Percentiles rank a stretch among this genome's conserved stretches.
Conservation (phyloP, 148 eudicot genomes). For the Vaccinium darrowii region DNA sequence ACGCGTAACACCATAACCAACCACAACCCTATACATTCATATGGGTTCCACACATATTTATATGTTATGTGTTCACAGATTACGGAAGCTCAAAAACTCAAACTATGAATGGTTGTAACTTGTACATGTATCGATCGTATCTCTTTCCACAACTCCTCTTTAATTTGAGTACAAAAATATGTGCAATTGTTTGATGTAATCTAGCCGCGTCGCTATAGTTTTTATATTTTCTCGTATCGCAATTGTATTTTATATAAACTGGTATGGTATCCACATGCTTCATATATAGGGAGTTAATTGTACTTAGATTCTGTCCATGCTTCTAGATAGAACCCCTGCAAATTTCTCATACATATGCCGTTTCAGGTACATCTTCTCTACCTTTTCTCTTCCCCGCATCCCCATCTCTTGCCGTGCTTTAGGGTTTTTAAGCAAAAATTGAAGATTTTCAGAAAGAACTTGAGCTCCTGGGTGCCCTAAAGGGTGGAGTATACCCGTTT, state of each 20-base stretch:
- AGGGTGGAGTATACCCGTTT: conserved; percentile 84
- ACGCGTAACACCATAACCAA: no score
- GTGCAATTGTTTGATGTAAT: neutral
- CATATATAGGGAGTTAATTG: neutral
- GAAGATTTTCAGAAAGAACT: conserved; percentile 60
- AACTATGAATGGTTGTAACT: no score
- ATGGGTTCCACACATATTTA: no score
- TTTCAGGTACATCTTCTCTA: conserved; percentile 82
- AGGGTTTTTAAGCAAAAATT: conserved; percentile 66
- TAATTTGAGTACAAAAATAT: no score
- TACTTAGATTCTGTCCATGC: conserved; percentile 42
- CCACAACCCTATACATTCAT: no score
- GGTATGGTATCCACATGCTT: neutral
- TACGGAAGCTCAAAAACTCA: no score
- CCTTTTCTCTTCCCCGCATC: conserved; percentile 66
- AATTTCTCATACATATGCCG: conserved; percentile 74
- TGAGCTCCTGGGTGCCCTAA: conserved; percentile 66
- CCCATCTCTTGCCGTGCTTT: conserved; percentile 77
- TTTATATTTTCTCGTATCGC: neutral
- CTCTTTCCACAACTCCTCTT: neutral
- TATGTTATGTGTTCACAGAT: no score
- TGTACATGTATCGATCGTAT: neutral
- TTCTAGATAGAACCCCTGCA: conserved; percentile 71
- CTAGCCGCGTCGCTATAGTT: neutral
- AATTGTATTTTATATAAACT: neutral